Conservation (phyloP, 257 asterid species). For the Jaltomata sinuosa region DNA sequence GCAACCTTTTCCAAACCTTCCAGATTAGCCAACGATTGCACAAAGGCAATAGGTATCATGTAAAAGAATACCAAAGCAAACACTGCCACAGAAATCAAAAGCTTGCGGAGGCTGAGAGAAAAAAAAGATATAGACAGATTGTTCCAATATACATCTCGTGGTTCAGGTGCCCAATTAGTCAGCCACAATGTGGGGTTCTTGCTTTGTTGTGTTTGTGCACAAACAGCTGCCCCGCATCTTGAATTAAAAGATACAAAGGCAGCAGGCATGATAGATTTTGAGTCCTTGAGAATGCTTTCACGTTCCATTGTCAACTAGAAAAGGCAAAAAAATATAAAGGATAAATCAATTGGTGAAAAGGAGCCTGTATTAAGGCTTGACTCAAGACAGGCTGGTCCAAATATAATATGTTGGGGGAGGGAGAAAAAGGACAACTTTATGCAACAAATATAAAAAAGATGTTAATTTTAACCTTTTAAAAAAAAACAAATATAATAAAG, state of each 20-base stretch:
- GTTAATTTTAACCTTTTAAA: not conserved
- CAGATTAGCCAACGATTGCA: slow-evolving; percentile 92
- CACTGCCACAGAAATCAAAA: slow-evolving; percentile 47
- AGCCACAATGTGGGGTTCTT: slow-evolving; percentile 83
- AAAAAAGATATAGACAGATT: slow-evolving; percentile 80
- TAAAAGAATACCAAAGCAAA: slow-evolving; percentile 91
- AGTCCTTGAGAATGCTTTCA: slow-evolving; percentile 59
- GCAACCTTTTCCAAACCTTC: slow-evolving; percentile 92
- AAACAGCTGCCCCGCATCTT: slow-evolving; percentile 96
- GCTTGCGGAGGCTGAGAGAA: slow-evolving; percentile 68
- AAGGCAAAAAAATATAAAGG: not conserved
- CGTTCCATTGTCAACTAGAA: slow-evolving; percentile 78
- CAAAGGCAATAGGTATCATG: slow-evolving; percentile 97
- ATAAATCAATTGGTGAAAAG: not conserved
- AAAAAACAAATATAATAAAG: not conserved
- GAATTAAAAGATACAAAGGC: slow-evolving; percentile 91
- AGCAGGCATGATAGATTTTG: slow-evolving; percentile 57
- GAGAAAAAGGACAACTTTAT: not conserved
- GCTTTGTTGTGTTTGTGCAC: slow-evolving; percentile 98
- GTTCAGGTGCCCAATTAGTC: slow-evolving; percentile 97
- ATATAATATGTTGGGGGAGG: not conserved
- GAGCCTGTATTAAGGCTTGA: not conserved
- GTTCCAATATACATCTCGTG: slow-evolving; percentile 88
- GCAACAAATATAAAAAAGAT: not conserved
- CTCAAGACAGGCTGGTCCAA: not conserved